Conservation (phyloP, 2,329 filamentous ascomycete genomes). For the Cercospora zeina region DNA sequence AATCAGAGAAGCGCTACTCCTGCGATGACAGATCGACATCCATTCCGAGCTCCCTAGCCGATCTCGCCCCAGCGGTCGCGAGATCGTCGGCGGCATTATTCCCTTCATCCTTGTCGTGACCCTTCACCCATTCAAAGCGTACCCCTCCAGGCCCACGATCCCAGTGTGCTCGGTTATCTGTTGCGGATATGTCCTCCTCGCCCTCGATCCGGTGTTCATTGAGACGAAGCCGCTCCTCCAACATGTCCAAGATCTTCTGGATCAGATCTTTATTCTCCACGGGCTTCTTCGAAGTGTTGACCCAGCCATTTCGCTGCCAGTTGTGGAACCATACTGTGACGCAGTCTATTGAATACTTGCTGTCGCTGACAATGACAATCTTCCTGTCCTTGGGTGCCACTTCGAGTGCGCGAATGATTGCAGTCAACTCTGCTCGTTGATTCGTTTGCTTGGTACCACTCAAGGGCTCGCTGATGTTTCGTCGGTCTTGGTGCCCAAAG, state of each 20-base stretch:
- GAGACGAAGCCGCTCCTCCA: slow-evolving; percentile 58
- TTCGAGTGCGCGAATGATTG: slow-evolving; percentile 79
- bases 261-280: slow-evolving; percentile 90
- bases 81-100: slow-evolving; percentile 79
- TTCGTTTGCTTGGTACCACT: slow-evolving; percentile 79
- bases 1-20: not conserved
- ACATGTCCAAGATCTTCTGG: slow-evolving; percentile 66
- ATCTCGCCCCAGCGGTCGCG: slow-evolving; percentile 66
- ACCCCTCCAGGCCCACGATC: slow-evolving; percentile 40
- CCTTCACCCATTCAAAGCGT: slow-evolving; percentile 85
- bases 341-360: slow-evolving; percentile 86
- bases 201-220: slow-evolving; percentile 35
- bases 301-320: slow-evolving; percentile 79
- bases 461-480: slow-evolving; percentile 73
- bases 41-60: slow-evolving; percentile 36
- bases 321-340: slow-evolving; percentile 77
- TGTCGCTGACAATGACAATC: slow-evolving; percentile 82
- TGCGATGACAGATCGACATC: slow-evolving; percentile 16
- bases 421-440: slow-evolving; percentile 91
- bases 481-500: slow-evolving; percentile 57
- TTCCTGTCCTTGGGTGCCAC: slow-evolving; percentile 66
- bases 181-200: slow-evolving; percentile 14
- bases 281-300: slow-evolving; percentile 64
- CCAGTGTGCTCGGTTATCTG: slow-evolving; percentile 35
- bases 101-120: slow-evolving; percentile 70